These are phyloP conservation scores for Pelargonium nanum DNA, from an alignment of 345 rosid genomes.

Conservation along the genomic window DNA sequence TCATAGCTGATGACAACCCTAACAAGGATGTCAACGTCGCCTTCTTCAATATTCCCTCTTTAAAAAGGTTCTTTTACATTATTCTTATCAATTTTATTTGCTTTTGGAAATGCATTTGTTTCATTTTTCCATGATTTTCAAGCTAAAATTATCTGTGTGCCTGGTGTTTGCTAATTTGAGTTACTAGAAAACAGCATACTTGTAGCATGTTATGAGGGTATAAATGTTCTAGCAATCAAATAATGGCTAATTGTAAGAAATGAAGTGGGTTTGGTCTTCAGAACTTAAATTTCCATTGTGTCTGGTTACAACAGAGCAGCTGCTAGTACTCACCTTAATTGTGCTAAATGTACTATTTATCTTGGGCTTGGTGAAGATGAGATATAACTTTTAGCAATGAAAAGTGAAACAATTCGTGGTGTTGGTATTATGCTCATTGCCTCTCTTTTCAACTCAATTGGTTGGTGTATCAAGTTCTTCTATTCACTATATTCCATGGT, in stretches of 20 bases:
- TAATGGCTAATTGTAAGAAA: not conserved
- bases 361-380: not conserved
- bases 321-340: not conserved
- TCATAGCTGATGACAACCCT: constrained; percentile 64
- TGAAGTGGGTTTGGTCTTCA: not conserved
- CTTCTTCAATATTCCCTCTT: constrained; percentile 72
- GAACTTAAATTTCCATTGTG: no score
- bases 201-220: not conserved
- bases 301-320: not conserved
- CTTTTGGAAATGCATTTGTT: not conserved
- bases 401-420: not conserved
- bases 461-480: not conserved
- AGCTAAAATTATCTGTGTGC: not conserved
- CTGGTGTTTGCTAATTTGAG: not conserved
- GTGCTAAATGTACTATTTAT: not conserved
- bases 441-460: not conserved
- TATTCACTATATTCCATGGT: no score
- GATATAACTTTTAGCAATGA: not conserved
- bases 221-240: not conserved
- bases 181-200: not conserved
- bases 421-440: not conserved
- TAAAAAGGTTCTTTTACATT: constrained; percentile 40
- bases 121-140: not conserved
- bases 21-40: constrained; percentile 79
- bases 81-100: not conserved